Conservation (phyloP, 192 early-diverging fungal genomes). For the Martensiomyces pterosporus region DNA sequence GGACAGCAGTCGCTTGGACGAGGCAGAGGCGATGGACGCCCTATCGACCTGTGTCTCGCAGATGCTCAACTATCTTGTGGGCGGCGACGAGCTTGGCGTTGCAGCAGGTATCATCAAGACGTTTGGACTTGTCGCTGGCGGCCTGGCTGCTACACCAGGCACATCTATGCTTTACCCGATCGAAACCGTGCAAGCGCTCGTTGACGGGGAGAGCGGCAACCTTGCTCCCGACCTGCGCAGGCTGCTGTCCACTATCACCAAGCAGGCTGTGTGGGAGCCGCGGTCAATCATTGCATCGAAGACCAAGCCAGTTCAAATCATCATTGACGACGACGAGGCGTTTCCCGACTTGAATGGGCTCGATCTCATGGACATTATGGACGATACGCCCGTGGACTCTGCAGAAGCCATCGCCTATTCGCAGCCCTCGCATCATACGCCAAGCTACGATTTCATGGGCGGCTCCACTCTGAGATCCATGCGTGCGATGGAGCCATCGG, state of each 20-base stretch:
- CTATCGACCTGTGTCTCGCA: constrained; percentile 37
- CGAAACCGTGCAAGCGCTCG: constrained; percentile 22
- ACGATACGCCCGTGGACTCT: too few species aligned
- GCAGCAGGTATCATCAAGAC: constrained; percentile 22
- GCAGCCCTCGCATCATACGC: too few species aligned
- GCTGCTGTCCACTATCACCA: constrained; percentile 15
- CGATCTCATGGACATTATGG: constrained; percentile 25
- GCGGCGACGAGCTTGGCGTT: constrained; percentile 20
- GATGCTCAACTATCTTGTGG: constrained; percentile 34
- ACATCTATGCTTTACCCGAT: constrained; percentile 38
- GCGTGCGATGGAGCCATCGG: too few species aligned
- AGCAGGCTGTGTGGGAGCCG: constrained; percentile 21
- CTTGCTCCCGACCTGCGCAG: constrained; percentile 13
- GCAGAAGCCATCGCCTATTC: too few species aligned
- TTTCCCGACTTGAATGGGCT: constrained; percentile 25
- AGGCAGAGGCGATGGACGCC: constrained; percentile 35
- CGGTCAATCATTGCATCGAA: constrained; percentile 15
- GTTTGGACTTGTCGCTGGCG: constrained; percentile 33
- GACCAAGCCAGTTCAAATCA: constrained; percentile 30
- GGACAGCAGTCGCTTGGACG: constrained; percentile 16
- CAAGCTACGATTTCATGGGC: too few species aligned
- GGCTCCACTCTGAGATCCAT: too few species aligned
- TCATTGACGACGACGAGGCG: constrained; percentile 31
- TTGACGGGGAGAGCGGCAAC: constrained; percentile 6
- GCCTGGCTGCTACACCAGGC: constrained; percentile 23